Percentiles rank a stretch among this genome's conserved stretches.
Conservation (phyloP, 2,329 filamentous ascomycete species). For the Didymella glomerata region DNA sequence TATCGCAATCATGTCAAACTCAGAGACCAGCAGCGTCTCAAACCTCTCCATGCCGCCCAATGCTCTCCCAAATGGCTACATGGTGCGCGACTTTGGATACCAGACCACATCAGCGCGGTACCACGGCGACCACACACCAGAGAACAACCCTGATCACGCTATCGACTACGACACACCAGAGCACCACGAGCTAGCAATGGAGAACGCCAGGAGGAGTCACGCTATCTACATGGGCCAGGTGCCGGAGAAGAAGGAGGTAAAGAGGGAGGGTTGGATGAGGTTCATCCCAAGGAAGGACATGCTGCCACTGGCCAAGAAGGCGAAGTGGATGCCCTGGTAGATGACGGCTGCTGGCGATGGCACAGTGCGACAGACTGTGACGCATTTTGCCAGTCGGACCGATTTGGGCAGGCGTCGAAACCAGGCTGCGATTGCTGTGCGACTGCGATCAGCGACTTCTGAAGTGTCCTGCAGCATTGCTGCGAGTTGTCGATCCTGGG, state of each 20-base stretch:
- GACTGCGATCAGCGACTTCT: not conserved
- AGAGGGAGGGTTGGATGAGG: conserved; percentile 33
- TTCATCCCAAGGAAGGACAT: conserved; percentile 28
- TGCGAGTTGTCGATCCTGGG: not conserved
- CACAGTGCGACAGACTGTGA: conserved; percentile 1
- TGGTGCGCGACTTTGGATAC: conserved; percentile 39
- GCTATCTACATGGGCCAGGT: conserved; percentile 33
- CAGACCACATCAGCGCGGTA: conserved; percentile 34
- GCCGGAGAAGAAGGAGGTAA: conserved; percentile 24
- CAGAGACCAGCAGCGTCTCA: conserved; percentile 17
- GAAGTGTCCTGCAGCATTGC: not conserved
- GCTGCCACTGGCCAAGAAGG: conserved; percentile 18
- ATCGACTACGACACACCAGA: conserved; percentile 36
- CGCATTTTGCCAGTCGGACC: conserved; percentile 1
- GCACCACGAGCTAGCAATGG: conserved; percentile 31
- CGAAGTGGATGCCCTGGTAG: conserved; percentile 20
- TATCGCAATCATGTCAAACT: conserved; percentile 10
- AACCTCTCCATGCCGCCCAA: conserved; percentile 18
- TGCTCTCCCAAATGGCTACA: conserved; percentile 13
- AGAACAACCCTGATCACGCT: conserved; percentile 38
- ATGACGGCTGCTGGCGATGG: not conserved
- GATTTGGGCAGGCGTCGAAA: not conserved
- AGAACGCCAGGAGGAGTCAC: conserved; percentile 37
- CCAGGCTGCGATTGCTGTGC: not conserved
- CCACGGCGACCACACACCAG: conserved; percentile 38